phyloP scores from a whole-genome alignment of 768 basidiomycete genomes.

The Macrolepiota dolichaula region DNA sequence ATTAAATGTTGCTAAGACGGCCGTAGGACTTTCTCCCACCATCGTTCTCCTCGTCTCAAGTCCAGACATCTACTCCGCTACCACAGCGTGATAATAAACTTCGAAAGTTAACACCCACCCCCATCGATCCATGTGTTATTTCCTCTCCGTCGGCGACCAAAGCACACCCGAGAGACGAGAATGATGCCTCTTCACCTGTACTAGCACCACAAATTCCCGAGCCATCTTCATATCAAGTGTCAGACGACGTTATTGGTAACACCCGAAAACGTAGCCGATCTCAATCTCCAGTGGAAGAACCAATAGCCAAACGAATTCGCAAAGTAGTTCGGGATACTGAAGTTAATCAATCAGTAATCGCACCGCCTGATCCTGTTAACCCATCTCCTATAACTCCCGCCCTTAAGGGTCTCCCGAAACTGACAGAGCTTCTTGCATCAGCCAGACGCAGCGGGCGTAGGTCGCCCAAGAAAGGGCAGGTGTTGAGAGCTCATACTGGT shows the following conservation, averaged over 20 bases:
- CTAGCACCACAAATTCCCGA: background rate
- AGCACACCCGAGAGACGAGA: background rate
- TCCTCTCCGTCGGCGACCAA: conserved; percentile 15
- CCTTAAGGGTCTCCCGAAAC: conserved; percentile 25
- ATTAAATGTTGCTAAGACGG: background rate
- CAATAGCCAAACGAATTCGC: background rate
- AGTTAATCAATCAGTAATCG: background rate
- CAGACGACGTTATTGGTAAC: background rate
- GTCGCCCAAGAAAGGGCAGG: conserved; percentile 7
- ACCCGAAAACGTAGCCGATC: conserved; percentile 4
- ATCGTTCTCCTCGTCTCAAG: conserved; percentile 48
- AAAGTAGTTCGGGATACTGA: background rate
- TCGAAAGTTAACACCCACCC: background rate
- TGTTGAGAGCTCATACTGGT: background rate
- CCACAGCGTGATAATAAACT: background rate
- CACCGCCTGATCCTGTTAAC: background rate
- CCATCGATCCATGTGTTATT: conserved; percentile 23
- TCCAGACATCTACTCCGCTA: conserved; percentile 52
- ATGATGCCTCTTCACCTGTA: background rate
- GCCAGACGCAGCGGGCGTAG: conserved; percentile 18
- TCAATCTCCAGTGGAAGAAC: background rate
- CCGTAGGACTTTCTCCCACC: conserved; percentile 47
- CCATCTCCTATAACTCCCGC: conserved; percentile 15
- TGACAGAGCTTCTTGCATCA: conserved; percentile 38
- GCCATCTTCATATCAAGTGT: background rate